These are phyloP conservation scores for Fraxinus ornus DNA, from an alignment of 305 asterid genomes.

Conservation along the genomic window DNA sequence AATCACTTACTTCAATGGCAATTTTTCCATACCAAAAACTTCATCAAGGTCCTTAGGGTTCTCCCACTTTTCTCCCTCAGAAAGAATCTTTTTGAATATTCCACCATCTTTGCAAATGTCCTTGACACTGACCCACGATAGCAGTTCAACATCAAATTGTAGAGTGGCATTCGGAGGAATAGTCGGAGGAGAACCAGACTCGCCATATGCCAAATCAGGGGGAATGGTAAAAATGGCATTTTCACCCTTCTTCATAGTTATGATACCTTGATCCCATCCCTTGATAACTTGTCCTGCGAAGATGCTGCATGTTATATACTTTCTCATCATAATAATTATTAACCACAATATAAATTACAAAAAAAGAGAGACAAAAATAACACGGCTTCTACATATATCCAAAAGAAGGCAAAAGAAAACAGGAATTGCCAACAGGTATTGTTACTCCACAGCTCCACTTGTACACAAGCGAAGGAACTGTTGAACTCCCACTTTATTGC, in stretches of 20 bases:
- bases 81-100: constrained; percentile 69
- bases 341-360: not conserved
- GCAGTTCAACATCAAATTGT: constrained; percentile 80
- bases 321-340: not conserved
- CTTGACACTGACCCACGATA: constrained; percentile 89
- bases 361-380: not conserved
- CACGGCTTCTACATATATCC: not conserved
- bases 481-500: not conserved
- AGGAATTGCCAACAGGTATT: not conserved
- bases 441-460: not conserved
- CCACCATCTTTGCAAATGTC: constrained; percentile 97
- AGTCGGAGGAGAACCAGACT: constrained; percentile 87
- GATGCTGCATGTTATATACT: not conserved
- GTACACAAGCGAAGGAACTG: not conserved
- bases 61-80: constrained; percentile 83
- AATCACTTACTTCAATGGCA: not conserved
- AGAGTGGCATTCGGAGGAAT: constrained; percentile 88
- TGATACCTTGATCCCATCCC: constrained; percentile 94
- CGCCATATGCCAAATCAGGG: constrained; percentile 79
- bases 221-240: constrained; percentile 85
- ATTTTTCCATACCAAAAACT: constrained; percentile 53
- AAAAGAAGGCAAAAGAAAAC: not conserved
- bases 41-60: constrained; percentile 87
- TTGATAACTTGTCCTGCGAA: constrained; percentile 82
- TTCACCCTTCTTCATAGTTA: constrained; percentile 93